Base-by-base conservation (phyloP, 192 early-diverging fungal species). In the Backusella circina region DNA sequence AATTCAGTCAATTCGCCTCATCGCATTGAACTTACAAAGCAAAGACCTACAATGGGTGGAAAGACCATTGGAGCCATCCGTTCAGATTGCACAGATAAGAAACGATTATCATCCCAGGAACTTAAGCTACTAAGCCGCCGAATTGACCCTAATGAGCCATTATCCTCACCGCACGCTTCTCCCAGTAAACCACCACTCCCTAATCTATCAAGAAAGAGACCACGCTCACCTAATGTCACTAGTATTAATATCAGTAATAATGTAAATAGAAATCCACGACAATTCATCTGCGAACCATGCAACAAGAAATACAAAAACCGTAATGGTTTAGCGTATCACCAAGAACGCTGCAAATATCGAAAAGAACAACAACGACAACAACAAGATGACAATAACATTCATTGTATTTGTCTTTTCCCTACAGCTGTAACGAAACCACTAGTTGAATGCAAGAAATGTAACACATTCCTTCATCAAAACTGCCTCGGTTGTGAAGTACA, bases 241-340 rank as follows among this genome's bases (percentile, higher is more conserved):
- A 61, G 5, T 51, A 51, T 4, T 51, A 51, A 26, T 12, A 67
- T n/a, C n/a, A 26, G 10, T 7, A 68, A 7, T 68, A 28, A 68
- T 37, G 12, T 35, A 33, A 37, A 68, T 37, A 65, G 30, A 33
- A 44, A 47, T 68, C 31, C 39, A 28, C 44, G 65, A 2, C 74
- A 75, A 35, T 74, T 78, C 35, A 82, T 82, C 54, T 92, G 91
- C 76, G 82, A 87, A 37, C 86, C 86, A 75, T 92, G 91, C 64
- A 80, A 84, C 51, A 92, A 91, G 74, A 83, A 83, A 68, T 91
- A 89, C 77, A 88, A 88, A 67, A 89, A 90, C 74, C 85, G 85
- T 31, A 82, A 79, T 64, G 88, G 89, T 36, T 84, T 92, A 7
- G 76, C 84, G 2, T 87, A 87, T 51, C 91, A 92, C 57, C 28